Conservation (phyloP, 352 stramenopile genomes). For the Phytopythium ostracodes region DNA sequence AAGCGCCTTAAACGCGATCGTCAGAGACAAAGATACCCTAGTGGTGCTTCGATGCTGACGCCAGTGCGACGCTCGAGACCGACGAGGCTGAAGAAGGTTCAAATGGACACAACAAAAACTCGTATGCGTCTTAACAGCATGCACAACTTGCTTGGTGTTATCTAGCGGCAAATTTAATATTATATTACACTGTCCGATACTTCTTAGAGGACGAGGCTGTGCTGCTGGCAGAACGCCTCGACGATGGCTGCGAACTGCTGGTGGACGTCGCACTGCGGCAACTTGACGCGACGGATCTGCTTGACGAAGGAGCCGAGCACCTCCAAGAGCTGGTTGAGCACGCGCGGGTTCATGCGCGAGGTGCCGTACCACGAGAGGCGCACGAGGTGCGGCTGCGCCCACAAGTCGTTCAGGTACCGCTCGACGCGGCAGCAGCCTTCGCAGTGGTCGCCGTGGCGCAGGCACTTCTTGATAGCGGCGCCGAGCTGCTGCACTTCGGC, state of each 20-base stretch:
- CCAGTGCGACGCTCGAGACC: neutral
- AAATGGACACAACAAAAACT: too few relatives aligned
- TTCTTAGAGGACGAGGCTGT: neutral
- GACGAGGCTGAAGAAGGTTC: neutral
- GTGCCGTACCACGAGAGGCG: conserved; percentile 5
- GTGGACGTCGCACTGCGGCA: conserved; percentile 4
- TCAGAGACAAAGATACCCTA: neutral
- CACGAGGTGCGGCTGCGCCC: conserved; percentile 5
- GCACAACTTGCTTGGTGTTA: too few relatives aligned
- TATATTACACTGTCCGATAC: neutral
- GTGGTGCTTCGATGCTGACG: neutral
- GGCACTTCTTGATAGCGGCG: neutral
- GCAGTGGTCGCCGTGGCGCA: conserved; percentile 2
- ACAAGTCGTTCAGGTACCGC: conserved; percentile 2
- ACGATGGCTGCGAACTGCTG: conserved; percentile 3
- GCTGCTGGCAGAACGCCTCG: neutral
- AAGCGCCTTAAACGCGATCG: neutral
- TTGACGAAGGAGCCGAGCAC: conserved; percentile 3
- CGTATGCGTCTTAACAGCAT: too few relatives aligned
- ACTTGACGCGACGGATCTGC: neutral
- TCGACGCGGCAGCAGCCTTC: conserved; percentile 1
- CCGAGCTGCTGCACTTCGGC: conserved; percentile 1
- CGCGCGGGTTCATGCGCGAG: conserved; percentile 3
- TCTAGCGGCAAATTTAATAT: too few relatives aligned
- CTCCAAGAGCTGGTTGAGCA: conserved; percentile 2